Evolutionary conservation across 345 rosid genomes (phyloP).

Genomic region (Ailanthus altissimus): DNA sequence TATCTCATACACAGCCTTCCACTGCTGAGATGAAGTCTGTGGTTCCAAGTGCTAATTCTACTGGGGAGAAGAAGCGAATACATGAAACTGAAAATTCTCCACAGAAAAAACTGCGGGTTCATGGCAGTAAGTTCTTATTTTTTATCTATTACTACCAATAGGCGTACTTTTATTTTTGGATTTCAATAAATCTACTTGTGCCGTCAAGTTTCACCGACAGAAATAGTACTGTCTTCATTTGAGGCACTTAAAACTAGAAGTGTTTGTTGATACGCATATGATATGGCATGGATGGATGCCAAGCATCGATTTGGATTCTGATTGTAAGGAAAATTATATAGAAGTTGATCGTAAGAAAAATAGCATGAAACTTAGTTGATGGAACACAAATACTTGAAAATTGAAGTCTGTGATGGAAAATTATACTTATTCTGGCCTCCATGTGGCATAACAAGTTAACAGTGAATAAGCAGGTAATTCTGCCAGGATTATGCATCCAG

Average conservation of each 20-base stretch:
- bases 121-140: not conserved
- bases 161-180: too few relatives aligned
- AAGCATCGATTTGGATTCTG: too few relatives aligned
- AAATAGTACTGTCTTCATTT: too few relatives aligned
- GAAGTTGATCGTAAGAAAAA: too few relatives aligned
- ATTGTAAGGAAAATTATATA: too few relatives aligned
- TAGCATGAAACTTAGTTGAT: too few relatives aligned
- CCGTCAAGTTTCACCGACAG: not conserved
- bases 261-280: too few relatives aligned
- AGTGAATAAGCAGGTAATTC: not conserved
- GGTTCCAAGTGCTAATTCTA: not conserved
- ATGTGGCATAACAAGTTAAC: not conserved
- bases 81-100: too few relatives aligned
- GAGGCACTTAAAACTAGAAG: too few relatives aligned
- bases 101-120: not conserved
- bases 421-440: not conserved
- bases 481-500: too few relatives aligned
- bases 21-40: not conserved
- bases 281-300: too few relatives aligned
- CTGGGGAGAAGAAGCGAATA: constrained; percentile 10
- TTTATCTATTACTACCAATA: not conserved
- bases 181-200: too few relatives aligned
- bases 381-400: not conserved
- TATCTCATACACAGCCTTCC: not conserved
- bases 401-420: not conserved